These are phyloP conservation scores for Tillandsia leiboldiana DNA, from an alignment of 176 grass and related monocot species.

Conservation along the genomic window DNA sequence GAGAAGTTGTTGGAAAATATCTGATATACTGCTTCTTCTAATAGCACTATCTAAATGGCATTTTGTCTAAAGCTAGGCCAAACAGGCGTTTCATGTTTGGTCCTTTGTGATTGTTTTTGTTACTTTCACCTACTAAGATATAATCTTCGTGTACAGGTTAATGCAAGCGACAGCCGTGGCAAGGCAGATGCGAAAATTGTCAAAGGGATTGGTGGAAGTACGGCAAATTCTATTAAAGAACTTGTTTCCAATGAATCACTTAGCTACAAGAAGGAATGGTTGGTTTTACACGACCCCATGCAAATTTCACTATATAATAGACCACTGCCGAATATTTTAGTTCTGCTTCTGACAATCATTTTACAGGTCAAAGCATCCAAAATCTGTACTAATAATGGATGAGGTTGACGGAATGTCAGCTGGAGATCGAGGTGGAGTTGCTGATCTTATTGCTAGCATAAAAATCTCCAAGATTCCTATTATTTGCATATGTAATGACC, in stretches of 20 bases:
- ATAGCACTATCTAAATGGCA: too few relatives aligned
- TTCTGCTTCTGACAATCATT: conserved; percentile 20
- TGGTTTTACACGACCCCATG: conserved; percentile 19
- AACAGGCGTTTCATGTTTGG: background rate
- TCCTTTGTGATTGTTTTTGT: conserved; percentile 8
- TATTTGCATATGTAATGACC: conserved; percentile 96
- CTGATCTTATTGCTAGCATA: conserved; percentile 98
- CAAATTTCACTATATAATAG: background rate
- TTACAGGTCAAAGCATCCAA: conserved; percentile 50
- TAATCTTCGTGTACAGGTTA: conserved; percentile 51
- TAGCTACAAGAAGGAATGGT: conserved; percentile 60
- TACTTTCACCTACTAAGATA: conserved; percentile 10
- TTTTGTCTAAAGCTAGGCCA: too few relatives aligned
- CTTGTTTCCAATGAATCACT: conserved; percentile 78
- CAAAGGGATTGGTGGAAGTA: conserved; percentile 87
- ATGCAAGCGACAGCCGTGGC: conserved; percentile 97
- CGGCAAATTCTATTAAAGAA: conserved; percentile 97
- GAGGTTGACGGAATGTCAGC: conserved; percentile 99
- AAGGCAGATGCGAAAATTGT: conserved; percentile 94
- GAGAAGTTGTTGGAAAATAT: too few relatives aligned
- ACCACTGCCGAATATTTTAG: background rate
- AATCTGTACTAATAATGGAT: conserved; percentile 95
- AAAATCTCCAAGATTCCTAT: conserved; percentile 98
- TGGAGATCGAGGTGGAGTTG: conserved; percentile 98
- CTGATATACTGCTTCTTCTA: too few relatives aligned